These are phyloP conservation scores for Drechmeria coniospora DNA, from an alignment of 2,329 filamentous ascomycete genomes.

Conservation along the genomic window DNA sequence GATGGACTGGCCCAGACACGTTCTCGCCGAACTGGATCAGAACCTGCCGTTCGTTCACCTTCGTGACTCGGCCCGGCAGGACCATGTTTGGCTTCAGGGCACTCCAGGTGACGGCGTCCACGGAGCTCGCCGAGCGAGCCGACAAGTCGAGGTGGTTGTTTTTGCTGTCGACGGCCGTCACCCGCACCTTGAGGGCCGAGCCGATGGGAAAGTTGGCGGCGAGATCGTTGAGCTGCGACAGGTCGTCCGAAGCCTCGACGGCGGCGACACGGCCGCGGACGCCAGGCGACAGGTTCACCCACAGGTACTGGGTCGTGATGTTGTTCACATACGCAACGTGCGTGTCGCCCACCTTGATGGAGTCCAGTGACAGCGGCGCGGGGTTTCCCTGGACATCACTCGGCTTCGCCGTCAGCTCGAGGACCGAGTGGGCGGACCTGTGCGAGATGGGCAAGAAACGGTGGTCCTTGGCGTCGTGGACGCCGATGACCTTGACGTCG, in stretches of 20 bases:
- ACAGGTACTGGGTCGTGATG: slow-evolving; percentile 60
- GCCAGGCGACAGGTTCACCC: slow-evolving; percentile 81
- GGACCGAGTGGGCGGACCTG: slow-evolving; percentile 63
- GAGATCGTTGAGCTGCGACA: slow-evolving; percentile 63
- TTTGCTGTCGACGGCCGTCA: slow-evolving; percentile 55
- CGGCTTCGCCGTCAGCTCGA: slow-evolving; percentile 74
- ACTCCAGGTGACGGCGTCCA: slow-evolving; percentile 44
- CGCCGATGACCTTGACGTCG: slow-evolving; percentile 62
- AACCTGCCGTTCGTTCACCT: slow-evolving; percentile 68
- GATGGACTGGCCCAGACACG: slow-evolving; percentile 63
- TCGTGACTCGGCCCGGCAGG: slow-evolving; percentile 69
- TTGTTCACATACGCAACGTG: slow-evolving; percentile 88
- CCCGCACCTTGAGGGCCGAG: slow-evolving; percentile 70
- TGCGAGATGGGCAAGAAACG: slow-evolving; percentile 86
- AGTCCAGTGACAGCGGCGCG: slow-evolving; percentile 49
- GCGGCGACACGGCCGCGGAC: slow-evolving; percentile 71
- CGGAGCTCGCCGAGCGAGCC: slow-evolving; percentile 44
- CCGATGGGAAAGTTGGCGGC: slow-evolving; percentile 73
- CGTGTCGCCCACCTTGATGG: slow-evolving; percentile 54
- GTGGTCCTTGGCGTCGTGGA: slow-evolving; percentile 82
- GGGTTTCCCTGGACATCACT: slow-evolving; percentile 39
- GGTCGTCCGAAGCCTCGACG: slow-evolving; percentile 76
- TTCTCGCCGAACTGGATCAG: slow-evolving; percentile 72
- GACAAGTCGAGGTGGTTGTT: slow-evolving; percentile 72
- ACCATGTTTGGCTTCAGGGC: slow-evolving; percentile 67